Conservation (phyloP, 1,284 basidiomycete species). For the Puccinia brachypodii region DNA sequence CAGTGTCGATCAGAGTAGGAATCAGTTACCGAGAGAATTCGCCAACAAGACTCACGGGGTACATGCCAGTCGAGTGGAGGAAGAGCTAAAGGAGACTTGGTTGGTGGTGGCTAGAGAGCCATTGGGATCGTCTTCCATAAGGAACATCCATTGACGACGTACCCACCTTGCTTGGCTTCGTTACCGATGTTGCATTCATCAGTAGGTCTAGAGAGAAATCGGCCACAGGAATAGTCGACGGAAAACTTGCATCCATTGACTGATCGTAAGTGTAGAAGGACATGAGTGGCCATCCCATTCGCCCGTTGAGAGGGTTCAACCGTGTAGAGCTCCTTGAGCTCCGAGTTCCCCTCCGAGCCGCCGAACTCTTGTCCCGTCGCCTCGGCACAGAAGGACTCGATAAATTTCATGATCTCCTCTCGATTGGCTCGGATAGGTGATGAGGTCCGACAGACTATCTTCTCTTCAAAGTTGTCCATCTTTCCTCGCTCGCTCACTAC, state of each 20-base stretch:
- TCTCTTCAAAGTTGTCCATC: slow-evolving; percentile 13
- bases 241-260: slow-evolving; percentile 35
- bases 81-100: neutral
- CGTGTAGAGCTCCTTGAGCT: slow-evolving; percentile 35
- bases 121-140: slow-evolving; percentile 36
- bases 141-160: slow-evolving; percentile 41
- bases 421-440: slow-evolving; percentile 25
- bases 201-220: slow-evolving; percentile 37
- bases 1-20: too few species aligned
- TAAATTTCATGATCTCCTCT: slow-evolving; percentile 27
- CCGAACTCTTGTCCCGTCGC: slow-evolving; percentile 37
- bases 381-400: slow-evolving; percentile 41
- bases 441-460: slow-evolving; percentile 25
- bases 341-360: neutral
- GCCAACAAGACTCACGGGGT: neutral
- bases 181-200: slow-evolving; percentile 47
- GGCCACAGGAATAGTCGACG: slow-evolving; percentile 40
- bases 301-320: neutral
- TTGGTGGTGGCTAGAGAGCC: neutral
- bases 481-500: neutral
- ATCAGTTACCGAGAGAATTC: neutral
- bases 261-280: slow-evolving; percentile 3
- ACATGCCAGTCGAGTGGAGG: neutral
- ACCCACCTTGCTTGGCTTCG: slow-evolving; percentile 38
- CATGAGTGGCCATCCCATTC: slow-evolving; percentile 12